Percentiles rank a stretch among this genome's conserved stretches.
phyloP scores from a whole-genome alignment of 2,329 filamentous ascomycete genomes.

The Diplodia mutila region DNA sequence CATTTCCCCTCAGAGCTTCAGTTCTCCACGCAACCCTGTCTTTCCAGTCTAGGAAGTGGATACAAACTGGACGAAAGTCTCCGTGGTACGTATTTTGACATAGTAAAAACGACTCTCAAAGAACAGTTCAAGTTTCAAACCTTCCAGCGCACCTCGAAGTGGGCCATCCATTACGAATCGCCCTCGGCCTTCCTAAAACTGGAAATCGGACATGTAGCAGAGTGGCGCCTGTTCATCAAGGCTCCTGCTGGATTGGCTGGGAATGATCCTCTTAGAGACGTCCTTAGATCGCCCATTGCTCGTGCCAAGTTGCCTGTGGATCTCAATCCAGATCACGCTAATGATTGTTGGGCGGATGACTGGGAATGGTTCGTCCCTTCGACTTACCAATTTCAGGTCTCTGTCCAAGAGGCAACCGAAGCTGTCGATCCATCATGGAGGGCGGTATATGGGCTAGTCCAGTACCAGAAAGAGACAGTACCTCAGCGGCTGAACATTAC shows the following conservation, averaged over 20 bases:
- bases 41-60: background rate
- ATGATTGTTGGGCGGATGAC: conserved; percentile 29
- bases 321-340: conserved; percentile 19
- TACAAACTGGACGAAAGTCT: background rate
- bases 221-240: conserved; percentile 55
- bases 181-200: conserved; percentile 46
- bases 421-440: conserved; percentile 41
- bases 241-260: conserved; percentile 44
- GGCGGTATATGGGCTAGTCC: conserved; percentile 41
- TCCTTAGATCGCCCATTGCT: conserved; percentile 40
- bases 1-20: conserved; percentile 33
- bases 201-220: conserved; percentile 39
- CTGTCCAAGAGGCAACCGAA: conserved; percentile 30
- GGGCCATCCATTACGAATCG: conserved; percentile 51
- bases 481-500: conserved; percentile 50
- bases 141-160: conserved; percentile 31
- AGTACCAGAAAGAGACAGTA: conserved; percentile 48
- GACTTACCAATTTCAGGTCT: conserved; percentile 26
- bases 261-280: conserved; percentile 46
- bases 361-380: conserved; percentile 36
- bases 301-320: conserved; percentile 22
- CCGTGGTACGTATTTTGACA: background rate
- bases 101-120: background rate
- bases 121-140: conserved; percentile 1
- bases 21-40: conserved; percentile 31